Conservation (phyloP, 2,329 filamentous ascomycete species). For the Periconia sp. region DNA sequence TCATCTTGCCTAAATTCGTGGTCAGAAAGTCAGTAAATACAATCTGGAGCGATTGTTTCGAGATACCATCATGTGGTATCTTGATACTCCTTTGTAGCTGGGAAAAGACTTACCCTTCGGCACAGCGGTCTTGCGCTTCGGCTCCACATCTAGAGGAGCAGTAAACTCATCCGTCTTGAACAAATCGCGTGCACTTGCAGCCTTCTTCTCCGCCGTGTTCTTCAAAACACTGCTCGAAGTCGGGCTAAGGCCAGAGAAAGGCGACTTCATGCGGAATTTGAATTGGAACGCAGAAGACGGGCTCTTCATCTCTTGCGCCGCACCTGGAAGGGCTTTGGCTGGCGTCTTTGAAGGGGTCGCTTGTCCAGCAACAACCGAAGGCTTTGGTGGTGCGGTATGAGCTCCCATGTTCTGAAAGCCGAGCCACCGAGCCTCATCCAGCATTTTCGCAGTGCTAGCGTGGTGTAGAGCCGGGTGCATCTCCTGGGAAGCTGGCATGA, state of each 20-base stretch:
- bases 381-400: slow-evolving; percentile 51
- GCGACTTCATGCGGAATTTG: slow-evolving; percentile 63
- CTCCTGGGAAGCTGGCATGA: slow-evolving; percentile 73
- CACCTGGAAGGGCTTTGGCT: slow-evolving; percentile 20
- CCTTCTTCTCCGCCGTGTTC: slow-evolving; percentile 66
- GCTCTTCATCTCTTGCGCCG: slow-evolving; percentile 20
- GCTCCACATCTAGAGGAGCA: slow-evolving; percentile 43
- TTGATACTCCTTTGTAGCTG: too few relatives aligned
- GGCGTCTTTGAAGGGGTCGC: slow-evolving; percentile 65
- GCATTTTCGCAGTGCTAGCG: slow-evolving; percentile 70
- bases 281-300: slow-evolving; percentile 59
- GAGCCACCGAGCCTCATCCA: slow-evolving; percentile 77
- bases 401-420: slow-evolving; percentile 73
- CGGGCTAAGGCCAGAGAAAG: slow-evolving; percentile 60
- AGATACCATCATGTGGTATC: too few relatives aligned
- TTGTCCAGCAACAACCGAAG: slow-evolving; percentile 50
- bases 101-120: slow-evolving; percentile 61
- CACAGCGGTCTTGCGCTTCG: slow-evolving; percentile 72
- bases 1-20: slow-evolving; percentile 52
- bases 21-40: too few relatives aligned
- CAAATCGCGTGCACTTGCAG: slow-evolving; percentile 44
- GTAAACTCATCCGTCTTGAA: slow-evolving; percentile 37
- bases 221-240: slow-evolving; percentile 62
- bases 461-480: slow-evolving; percentile 91
- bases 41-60: too few relatives aligned